A percentile compares a stretch with the other conserved stretches of the same genome.
Evolutionary conservation across 768 basidiomycete species (phyloP).

Genomic region (Suillus tomentosus): DNA sequence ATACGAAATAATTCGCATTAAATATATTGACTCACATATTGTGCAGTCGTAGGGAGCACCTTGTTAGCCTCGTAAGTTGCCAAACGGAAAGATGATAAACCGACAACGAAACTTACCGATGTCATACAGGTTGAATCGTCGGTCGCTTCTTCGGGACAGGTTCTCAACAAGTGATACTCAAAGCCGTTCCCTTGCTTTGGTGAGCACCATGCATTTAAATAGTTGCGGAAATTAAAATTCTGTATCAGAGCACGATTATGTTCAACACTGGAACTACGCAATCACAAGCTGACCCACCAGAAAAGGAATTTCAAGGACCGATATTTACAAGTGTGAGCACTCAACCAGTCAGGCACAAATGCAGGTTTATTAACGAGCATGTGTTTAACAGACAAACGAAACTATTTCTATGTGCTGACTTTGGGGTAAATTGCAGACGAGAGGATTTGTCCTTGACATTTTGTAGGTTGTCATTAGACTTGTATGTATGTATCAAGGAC

Average conservation of each 20-base stretch:
- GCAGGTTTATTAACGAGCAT: not conserved
- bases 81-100: not conserved
- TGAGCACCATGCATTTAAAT: not conserved
- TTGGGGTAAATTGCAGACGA: not conserved
- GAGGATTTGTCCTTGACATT: not conserved
- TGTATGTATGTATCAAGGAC: not conserved
- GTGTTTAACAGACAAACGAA: not conserved
- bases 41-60: not conserved
- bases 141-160: not conserved
- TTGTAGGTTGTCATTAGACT: not conserved
- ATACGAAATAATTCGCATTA: not conserved
- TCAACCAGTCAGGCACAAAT: not conserved
- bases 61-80: conserved; percentile 1
- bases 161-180: not conserved
- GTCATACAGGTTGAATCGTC: conserved; percentile 1
- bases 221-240: not conserved
- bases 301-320: not conserved
- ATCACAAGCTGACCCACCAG: not conserved
- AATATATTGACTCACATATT: not conserved
- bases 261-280: not conserved
- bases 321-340: not conserved
- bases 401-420: not conserved
- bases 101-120: not conserved
- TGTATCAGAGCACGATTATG: not conserved
- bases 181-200: not conserved